phyloP scores from a whole-genome alignment of 2,329 filamentous ascomycete genomes.

The Cyphellophora attinorum region DNA sequence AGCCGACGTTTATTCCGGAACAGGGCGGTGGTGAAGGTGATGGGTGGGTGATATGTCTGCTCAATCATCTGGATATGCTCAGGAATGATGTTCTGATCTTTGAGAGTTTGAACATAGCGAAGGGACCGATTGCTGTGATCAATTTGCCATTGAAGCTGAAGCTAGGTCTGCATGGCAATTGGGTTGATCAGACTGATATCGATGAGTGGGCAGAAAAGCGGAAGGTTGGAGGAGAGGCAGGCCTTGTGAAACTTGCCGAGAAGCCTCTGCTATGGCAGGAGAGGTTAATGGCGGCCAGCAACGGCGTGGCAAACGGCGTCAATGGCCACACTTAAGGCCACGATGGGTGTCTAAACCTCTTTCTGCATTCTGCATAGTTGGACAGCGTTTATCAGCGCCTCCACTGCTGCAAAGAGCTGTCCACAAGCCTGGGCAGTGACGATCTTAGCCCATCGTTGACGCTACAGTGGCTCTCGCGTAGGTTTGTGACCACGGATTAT shows the following conservation, averaged over 20 bases:
- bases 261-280: constrained; percentile 13
- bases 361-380: too few species aligned
- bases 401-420: too few species aligned
- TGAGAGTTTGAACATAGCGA: constrained; percentile 22
- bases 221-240: constrained; percentile 8
- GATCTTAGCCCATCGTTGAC: too few species aligned
- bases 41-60: constrained; percentile 22
- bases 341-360: too few species aligned
- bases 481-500: too few species aligned
- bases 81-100: constrained; percentile 27
- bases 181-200: constrained; percentile 12
- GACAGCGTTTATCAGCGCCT: too few species aligned
- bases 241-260: constrained; percentile 9
- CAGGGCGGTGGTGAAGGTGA: constrained; percentile 21
- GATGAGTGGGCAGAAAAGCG: constrained; percentile 9
- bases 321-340: constrained; percentile 1
- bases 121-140: constrained; percentile 23
- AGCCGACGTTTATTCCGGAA: constrained; percentile 22
- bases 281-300: not conserved
- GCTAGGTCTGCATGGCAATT: constrained; percentile 27
- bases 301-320: not conserved
- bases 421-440: too few species aligned
- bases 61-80: constrained; percentile 30
- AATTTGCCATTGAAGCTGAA: constrained; percentile 25
- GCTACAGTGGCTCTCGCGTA: too few species aligned